Evolutionary conservation across 202 grass and related monocot genomes (phyloP).

Genomic region (Panicum virgatum): DNA sequence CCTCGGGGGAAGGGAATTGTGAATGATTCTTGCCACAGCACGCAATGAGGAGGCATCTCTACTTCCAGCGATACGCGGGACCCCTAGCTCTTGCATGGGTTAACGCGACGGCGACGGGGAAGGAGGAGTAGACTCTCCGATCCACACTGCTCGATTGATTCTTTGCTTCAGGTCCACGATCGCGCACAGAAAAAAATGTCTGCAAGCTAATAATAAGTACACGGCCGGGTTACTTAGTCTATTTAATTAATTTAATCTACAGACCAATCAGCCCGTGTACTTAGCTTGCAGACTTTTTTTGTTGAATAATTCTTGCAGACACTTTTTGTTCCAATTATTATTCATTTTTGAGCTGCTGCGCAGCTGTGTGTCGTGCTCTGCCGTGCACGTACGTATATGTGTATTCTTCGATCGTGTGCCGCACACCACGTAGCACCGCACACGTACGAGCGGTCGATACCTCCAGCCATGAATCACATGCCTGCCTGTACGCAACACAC

Average conservation of each 20-base stretch:
- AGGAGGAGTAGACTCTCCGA: conserved; percentile 52
- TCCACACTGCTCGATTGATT: conserved; percentile 47
- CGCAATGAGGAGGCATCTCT: not conserved
- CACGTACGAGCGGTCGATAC: conserved; percentile 37
- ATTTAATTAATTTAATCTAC: not conserved
- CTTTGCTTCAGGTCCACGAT: conserved; percentile 58
- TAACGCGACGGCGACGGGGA: conserved; percentile 11
- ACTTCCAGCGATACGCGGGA: not conserved
- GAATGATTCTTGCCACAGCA: conserved; percentile 44
- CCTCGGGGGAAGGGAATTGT: conserved; percentile 31
- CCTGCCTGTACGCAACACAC: not conserved
- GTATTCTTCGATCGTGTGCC: not conserved
- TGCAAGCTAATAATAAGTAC: no score
- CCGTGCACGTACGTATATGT: not conserved
- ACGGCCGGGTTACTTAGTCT: not conserved
- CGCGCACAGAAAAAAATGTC: no score
- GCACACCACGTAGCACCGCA: no score
- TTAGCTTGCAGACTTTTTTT: no score
- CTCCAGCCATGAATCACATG: conserved; percentile 46
- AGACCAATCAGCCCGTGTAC: not conserved
- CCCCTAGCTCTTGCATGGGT: conserved; percentile 10
- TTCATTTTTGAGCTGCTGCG: not conserved
- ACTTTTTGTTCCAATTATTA: no score
- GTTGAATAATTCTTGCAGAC: no score
- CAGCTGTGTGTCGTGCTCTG: not conserved